Conservation (phyloP, 306 rosid genomes). For the Casuarina cunninghamiana region DNA sequence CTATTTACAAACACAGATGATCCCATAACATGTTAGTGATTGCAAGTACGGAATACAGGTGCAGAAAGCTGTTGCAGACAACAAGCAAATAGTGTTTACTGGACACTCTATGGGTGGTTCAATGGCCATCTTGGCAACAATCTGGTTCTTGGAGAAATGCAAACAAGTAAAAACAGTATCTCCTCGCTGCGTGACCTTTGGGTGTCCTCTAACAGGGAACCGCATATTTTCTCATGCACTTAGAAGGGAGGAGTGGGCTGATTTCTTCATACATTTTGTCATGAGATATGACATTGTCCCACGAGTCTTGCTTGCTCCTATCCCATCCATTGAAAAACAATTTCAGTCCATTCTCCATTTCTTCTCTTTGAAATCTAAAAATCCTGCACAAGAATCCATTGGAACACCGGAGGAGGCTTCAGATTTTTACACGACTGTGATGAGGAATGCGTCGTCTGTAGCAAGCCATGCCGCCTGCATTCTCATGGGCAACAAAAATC, state of each 20-base stretch:
- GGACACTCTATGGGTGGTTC: slow-evolving; percentile 81
- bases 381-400: neutral
- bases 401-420: neutral
- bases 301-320: slow-evolving; percentile 62
- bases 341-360: slow-evolving; percentile 32
- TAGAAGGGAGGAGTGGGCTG: slow-evolving; percentile 69
- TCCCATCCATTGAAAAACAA: slow-evolving; percentile 30
- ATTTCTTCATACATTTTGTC: slow-evolving; percentile 60
- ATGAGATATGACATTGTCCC: slow-evolving; percentile 68
- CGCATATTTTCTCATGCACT: slow-evolving; percentile 75
- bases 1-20: neutral
- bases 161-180: slow-evolving; percentile 3
- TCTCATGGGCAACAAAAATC: slow-evolving; percentile 75
- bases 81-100: slow-evolving; percentile 56
- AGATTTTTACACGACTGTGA: slow-evolving; percentile 43
- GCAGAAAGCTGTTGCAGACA: slow-evolving; percentile 6
- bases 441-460: slow-evolving; percentile 52
- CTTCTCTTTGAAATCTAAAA: slow-evolving; percentile 20
- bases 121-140: slow-evolving; percentile 59
- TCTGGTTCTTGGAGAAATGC: slow-evolving; percentile 53
- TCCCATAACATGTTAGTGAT: neutral
- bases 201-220: slow-evolving; percentile 74
- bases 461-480: slow-evolving; percentile 62
- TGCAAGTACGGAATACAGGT: neutral
- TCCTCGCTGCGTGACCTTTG: slow-evolving; percentile 61